A percentile compares a stretch with the other conserved stretches of the same genome.
phyloP scores from a whole-genome alignment of 2,329 filamentous ascomycete species.

The Aspergillus tubingensis region DNA sequence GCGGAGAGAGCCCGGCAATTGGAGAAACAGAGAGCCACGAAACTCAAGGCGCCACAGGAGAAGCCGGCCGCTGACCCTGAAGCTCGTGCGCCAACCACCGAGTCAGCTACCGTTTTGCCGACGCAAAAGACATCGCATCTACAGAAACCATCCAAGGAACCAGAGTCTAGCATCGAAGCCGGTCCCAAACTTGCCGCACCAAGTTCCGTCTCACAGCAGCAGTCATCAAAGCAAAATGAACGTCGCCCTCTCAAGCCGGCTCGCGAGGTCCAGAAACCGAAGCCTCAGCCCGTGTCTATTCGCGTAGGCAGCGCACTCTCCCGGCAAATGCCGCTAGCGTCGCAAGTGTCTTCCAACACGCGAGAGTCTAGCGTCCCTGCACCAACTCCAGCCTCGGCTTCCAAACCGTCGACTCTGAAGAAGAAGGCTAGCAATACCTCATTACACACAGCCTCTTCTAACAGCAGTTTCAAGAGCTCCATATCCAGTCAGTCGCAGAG shows the following conservation, averaged over 20 bases:
- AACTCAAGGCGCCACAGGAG: slow-evolving; percentile 36
- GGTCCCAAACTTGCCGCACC: slow-evolving; percentile 31
- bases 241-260: slow-evolving; percentile 48
- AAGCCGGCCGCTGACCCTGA: slow-evolving; percentile 37
- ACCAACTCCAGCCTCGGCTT: slow-evolving; percentile 48
- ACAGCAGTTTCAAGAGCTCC: slow-evolving; percentile 65
- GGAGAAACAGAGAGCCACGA: slow-evolving; percentile 36
- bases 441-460: slow-evolving; percentile 57
- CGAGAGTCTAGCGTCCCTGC: slow-evolving; percentile 56
- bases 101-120: slow-evolving; percentile 22
- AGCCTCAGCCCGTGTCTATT: slow-evolving; percentile 51
- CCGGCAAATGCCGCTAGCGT: slow-evolving; percentile 45
- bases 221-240: slow-evolving; percentile 37
- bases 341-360: slow-evolving; percentile 59
- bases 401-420: slow-evolving; percentile 51
- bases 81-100: slow-evolving; percentile 25
- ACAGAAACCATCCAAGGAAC: slow-evolving; percentile 35
- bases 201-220: slow-evolving; percentile 24
- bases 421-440: slow-evolving; percentile 70
- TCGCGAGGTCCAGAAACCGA: slow-evolving; percentile 48
- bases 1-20: slow-evolving; percentile 26
- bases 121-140: slow-evolving; percentile 30
- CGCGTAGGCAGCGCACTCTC: slow-evolving; percentile 51
- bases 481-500: slow-evolving; percentile 63
- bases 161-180: slow-evolving; percentile 30